These are phyloP conservation scores for Vararia minispora DNA, from an alignment of 768 basidiomycete species.

Conservation along the genomic window DNA sequence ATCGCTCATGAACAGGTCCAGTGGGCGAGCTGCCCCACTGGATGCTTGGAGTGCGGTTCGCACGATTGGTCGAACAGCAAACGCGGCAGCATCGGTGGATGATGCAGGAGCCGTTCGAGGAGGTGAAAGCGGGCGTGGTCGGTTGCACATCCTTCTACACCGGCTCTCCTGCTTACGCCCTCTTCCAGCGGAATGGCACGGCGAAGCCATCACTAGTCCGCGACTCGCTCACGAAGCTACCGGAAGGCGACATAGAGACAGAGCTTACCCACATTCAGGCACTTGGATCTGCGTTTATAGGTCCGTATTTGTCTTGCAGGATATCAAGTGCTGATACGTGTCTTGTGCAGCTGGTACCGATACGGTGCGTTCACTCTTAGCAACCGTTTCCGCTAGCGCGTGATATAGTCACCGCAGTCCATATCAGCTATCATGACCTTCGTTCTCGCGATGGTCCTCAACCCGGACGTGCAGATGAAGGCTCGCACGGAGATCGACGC, in stretches of 20 bases:
- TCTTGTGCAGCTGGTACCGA: slow-evolving; percentile 1
- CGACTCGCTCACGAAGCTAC: background rate
- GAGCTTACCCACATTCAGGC: background rate
- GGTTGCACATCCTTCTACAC: background rate
- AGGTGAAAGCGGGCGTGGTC: slow-evolving; percentile 1
- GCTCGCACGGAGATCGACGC: slow-evolving; percentile 11
- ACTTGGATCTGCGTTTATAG: background rate
- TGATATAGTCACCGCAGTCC: background rate
- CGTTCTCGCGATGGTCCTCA: slow-evolving; percentile 5
- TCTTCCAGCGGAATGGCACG: background rate
- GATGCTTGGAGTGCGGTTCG: slow-evolving; percentile 4
- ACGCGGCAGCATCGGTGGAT: background rate
- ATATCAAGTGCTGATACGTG: background rate
- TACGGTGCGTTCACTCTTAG: background rate
- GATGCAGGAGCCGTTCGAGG: background rate
- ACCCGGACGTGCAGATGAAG: slow-evolving; percentile 6
- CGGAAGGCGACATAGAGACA: background rate
- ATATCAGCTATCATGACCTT: background rate
- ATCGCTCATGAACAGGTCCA: background rate
- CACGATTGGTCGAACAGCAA: background rate
- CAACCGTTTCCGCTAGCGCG: background rate
- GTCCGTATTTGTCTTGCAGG: background rate
- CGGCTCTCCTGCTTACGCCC: background rate
- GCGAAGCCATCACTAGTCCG: background rate
- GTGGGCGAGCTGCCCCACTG: slow-evolving; percentile 5